Conservation (phyloP, 1,284 basidiomycete species). For the Hortiboletus rubellus region DNA sequence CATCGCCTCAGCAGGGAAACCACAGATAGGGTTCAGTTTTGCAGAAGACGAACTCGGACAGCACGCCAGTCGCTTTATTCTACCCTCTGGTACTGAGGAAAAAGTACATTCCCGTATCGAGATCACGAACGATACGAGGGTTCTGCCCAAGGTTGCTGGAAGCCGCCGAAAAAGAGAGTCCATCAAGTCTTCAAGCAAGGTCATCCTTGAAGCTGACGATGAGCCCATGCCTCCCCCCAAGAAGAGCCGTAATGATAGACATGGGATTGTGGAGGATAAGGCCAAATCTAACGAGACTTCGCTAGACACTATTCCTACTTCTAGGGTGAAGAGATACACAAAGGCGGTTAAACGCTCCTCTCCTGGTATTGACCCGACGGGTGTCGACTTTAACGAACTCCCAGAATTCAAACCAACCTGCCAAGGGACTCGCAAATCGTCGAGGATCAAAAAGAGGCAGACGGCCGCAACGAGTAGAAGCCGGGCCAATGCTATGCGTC, state of each 20-base stretch:
- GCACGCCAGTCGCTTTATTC: background rate
- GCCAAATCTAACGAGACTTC: slow-evolving; percentile 1
- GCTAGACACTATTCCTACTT: background rate
- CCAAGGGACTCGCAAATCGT: slow-evolving; percentile 19
- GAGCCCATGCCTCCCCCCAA: slow-evolving; percentile 24
- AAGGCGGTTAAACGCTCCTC: slow-evolving; percentile 19
- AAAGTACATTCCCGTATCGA: background rate
- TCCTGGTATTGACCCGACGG: background rate
- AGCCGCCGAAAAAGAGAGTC: slow-evolving; percentile 33
- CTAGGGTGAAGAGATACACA: slow-evolving; percentile 11
- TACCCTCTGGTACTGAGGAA: background rate
- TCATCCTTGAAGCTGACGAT: slow-evolving; percentile 19
- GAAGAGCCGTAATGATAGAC: slow-evolving; percentile 19
- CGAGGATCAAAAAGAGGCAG: slow-evolving; percentile 22
- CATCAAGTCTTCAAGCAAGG: slow-evolving; percentile 1
- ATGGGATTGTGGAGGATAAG: background rate
- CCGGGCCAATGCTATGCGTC: slow-evolving; percentile 4
- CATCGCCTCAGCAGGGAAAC: background rate
- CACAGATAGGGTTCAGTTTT: background rate
- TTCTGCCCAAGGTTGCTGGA: slow-evolving; percentile 21
- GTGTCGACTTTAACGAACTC: slow-evolving; percentile 14
- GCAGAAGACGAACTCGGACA: background rate
- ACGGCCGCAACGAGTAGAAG: background rate
- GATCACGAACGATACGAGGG: background rate
- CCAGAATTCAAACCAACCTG: slow-evolving; percentile 5